Base-by-base conservation (phyloP, 106 monocot species). In the Allium sativum region DNA sequence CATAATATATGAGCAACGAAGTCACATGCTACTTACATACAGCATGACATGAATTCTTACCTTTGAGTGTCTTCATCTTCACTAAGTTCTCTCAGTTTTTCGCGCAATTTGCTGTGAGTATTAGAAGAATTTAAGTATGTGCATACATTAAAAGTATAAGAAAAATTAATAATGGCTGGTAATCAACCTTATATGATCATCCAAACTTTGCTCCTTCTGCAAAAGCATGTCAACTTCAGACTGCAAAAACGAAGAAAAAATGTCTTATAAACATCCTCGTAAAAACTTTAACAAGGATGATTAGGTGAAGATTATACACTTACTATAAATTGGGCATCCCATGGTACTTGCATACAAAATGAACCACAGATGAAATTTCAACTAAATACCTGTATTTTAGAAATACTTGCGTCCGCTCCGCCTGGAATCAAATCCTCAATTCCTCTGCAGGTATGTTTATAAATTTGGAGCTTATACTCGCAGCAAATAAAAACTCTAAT, bases 61-160 rank as follows among this genome's bases (percentile, higher is more conserved):
- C 70, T 88, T 65, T 82, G 82, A 72, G 78, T 88, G 64, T 80
- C 77, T 68, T 88, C 84, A 73, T 93, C 74, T 77, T 93, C 93
- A 53, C 76, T 88, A 20, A 93, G 65, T 17, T 72, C 68, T 44
- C 72, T 74, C 40, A 93, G 51, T 40, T 56, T 72, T 75, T 78
- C 84, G 55, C 73, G 73, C 82, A 85, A 76, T 72, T 93, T 77
- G 58, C 93, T 93, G 77, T 21, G 73, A 65, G 5, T 31, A 31
- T 31, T 31, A 31, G 31, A 31, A 31, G 31, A 31, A 31, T 31
- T 31, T 5, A 31, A 31, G 31, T 31, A 31, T 5, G 31, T 31
- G 31, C 31, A 31, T 31, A 31, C 31, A 31, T 31, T 31, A 31
- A 31, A 31, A 31, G 31, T 31, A 31, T 5, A 31, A 31, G 22